Conservation (phyloP, 371 early-diverging fungal genomes). For the Batkoa obscura region DNA sequence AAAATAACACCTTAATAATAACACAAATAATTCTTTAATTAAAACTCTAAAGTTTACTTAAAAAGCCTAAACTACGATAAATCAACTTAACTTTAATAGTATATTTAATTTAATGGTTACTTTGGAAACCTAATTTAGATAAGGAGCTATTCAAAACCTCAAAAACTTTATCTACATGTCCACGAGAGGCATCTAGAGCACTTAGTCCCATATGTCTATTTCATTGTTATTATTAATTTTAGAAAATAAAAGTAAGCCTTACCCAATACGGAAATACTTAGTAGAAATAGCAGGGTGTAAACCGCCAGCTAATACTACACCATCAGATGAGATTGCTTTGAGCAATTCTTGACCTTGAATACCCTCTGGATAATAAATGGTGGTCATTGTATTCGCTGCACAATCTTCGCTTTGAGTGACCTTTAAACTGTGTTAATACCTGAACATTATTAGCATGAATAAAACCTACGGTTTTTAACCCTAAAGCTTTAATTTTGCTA, state of each 20-base stretch:
- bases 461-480: slow-evolving; percentile 44
- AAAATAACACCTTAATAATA: too few species aligned
- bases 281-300: slow-evolving; percentile 64
- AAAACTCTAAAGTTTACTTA: too few species aligned
- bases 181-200: slow-evolving; percentile 46
- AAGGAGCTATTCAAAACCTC: too few species aligned
- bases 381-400: slow-evolving; percentile 85
- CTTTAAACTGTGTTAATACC: slow-evolving; percentile 14
- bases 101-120: too few species aligned
- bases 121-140: too few species aligned
- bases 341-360: slow-evolving; percentile 59
- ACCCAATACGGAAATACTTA: slow-evolving; percentile 86
- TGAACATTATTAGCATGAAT: slow-evolving; percentile 10
- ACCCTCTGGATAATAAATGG: slow-evolving; percentile 81
- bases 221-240: slow-evolving; percentile 27
- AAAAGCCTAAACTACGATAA: too few species aligned
- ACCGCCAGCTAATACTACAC: slow-evolving; percentile 88
- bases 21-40: too few species aligned
- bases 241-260: slow-evolving; percentile 30
- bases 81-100: too few species aligned
- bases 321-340: slow-evolving; percentile 46
- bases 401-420: slow-evolving; percentile 33
- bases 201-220: slow-evolving; percentile 79
- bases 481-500: slow-evolving; percentile 38
- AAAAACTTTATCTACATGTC: slow-evolving; percentile 31